Evolutionary conservation across 2,329 filamentous ascomycete species (phyloP).

Genomic region (Volutella citrinella): DNA sequence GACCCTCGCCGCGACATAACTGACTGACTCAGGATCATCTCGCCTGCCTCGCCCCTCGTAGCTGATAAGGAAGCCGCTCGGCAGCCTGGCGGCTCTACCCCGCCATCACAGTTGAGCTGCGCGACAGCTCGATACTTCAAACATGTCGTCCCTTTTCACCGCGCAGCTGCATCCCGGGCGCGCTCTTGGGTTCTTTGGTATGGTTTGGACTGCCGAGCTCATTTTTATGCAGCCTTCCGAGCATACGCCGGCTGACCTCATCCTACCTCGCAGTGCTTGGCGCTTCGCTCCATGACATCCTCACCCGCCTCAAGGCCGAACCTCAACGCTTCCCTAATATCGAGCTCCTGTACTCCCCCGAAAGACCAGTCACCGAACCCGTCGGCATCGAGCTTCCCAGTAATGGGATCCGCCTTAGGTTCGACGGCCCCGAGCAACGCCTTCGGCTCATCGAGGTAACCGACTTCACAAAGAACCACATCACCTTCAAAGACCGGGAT

Average conservation of each 20-base stretch:
- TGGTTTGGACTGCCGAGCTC: no score
- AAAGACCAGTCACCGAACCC: slow-evolving; percentile 70
- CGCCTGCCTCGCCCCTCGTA: no score
- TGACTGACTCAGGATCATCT: no score
- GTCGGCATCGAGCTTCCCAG: slow-evolving; percentile 73
- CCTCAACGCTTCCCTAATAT: slow-evolving; percentile 79
- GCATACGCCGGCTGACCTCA: no score
- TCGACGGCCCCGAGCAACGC: slow-evolving; percentile 90
- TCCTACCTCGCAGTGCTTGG: slow-evolving; percentile 65
- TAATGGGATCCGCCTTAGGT: slow-evolving; percentile 86
- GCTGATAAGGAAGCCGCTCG: no score
- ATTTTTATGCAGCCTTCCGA: no score
- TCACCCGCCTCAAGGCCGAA: slow-evolving; percentile 85
- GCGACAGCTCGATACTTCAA: slow-evolving; percentile 7
- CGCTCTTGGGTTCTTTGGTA: slow-evolving; percentile 60
- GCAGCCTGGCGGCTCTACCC: slow-evolving; percentile 18
- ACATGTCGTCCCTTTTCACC: slow-evolving; percentile 48
- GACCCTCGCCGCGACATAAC: no score
- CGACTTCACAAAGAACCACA: slow-evolving; percentile 81
- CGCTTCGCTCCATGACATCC: slow-evolving; percentile 83
- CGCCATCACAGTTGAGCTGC: slow-evolving; percentile 20
- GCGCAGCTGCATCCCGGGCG: slow-evolving; percentile 66
- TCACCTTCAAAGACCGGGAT: slow-evolving; percentile 78
- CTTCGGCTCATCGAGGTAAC: slow-evolving; percentile 86
- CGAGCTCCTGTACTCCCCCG: slow-evolving; percentile 76